These are phyloP conservation scores for Hericium alpestre DNA, from an alignment of 768 basidiomycete genomes.

Conservation along the genomic window DNA sequence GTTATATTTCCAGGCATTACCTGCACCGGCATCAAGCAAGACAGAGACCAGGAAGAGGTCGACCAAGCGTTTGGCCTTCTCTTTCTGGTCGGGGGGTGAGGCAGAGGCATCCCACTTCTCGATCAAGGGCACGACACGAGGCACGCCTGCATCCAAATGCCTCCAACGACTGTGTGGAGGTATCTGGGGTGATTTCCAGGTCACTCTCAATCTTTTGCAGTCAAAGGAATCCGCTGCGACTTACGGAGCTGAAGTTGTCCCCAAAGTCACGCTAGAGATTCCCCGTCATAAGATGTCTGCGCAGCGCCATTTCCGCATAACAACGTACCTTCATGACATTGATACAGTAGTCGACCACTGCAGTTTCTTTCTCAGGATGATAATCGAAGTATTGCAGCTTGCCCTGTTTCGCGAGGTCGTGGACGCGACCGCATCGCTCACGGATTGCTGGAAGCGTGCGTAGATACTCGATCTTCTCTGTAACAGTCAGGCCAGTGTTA, in stretches of 20 bases:
- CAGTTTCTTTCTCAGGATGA: slow-evolving; percentile 61
- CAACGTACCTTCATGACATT: slow-evolving; percentile 53
- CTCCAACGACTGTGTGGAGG: slow-evolving; percentile 86
- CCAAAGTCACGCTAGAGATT: slow-evolving; percentile 66
- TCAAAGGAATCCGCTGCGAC: slow-evolving; percentile 15
- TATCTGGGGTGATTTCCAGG: slow-evolving; percentile 36
- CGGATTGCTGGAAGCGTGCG: slow-evolving; percentile 85
- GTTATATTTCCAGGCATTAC: slow-evolving; percentile 66
- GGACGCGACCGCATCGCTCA: slow-evolving; percentile 70
- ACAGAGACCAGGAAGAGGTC: slow-evolving; percentile 90
- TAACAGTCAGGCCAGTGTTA: slow-evolving; percentile 1
- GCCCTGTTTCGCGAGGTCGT: slow-evolving; percentile 62
- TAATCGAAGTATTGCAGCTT: slow-evolving; percentile 82
- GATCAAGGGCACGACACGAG: slow-evolving; percentile 55
- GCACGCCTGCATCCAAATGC: slow-evolving; percentile 64
- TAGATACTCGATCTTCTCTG: slow-evolving; percentile 53
- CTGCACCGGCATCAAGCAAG: slow-evolving; percentile 90
- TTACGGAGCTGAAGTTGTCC: slow-evolving; percentile 49
- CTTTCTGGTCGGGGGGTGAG: slow-evolving; percentile 35
- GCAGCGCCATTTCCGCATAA: slow-evolving; percentile 8
- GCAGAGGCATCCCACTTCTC: slow-evolving; percentile 39
- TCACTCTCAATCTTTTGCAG: neutral
- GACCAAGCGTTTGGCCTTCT: slow-evolving; percentile 64
- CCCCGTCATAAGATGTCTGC: neutral
- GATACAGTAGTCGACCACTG: slow-evolving; percentile 65